Evolutionary conservation across 768 basidiomycete genomes (phyloP), one percentile per base, ranked within the genome.

Genomic region (Lyophyllum atratum): DNA sequence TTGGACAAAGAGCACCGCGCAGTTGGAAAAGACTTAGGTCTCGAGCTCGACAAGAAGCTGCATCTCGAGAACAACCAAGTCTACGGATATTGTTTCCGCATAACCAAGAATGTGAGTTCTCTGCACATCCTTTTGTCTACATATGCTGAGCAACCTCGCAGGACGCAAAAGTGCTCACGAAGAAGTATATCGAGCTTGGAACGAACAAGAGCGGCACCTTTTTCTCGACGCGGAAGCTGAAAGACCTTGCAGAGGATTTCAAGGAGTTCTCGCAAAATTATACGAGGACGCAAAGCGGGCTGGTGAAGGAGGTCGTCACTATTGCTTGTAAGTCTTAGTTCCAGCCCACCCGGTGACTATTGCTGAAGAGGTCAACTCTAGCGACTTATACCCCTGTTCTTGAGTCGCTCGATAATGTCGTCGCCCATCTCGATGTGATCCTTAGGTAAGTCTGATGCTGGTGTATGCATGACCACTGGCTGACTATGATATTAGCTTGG

Each of bases 21-120:
- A 1, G 87, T 85, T 0, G 89, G 89, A 6, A 70, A 77, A 7
- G 90, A 92, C 37, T 78, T 98, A 6, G 82, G 80, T 9, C 64
- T 99, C 10, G 94, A 96, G 15, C 81, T 93, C 2, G 92, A 97
- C 71, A 96, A 96, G 76, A 98, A 98, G 74, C 73, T 98, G 11
- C 97, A 98, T 71, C 76, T 99, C 26, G 97, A 99, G 74, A 95
- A 95, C 64, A 92, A 89, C 52, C 81, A 83, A 54, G 83, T 85
- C 1, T 93, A 96, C 66, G 94, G 95, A 1, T 96, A 98, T 69
- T 95, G 92, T 64, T 92, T 98, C 74, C 77, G 97, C 25, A 69
- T 98, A 43, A 95, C 95, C 1, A 95, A 97, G 68, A 91, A 87
- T 60, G 96, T 95, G 61, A 52, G 86, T 75, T 52, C 12, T n/a